Conservation (phyloP, 2,329 filamentous ascomycete species). For the Aspergillus fumigatus region DNA sequence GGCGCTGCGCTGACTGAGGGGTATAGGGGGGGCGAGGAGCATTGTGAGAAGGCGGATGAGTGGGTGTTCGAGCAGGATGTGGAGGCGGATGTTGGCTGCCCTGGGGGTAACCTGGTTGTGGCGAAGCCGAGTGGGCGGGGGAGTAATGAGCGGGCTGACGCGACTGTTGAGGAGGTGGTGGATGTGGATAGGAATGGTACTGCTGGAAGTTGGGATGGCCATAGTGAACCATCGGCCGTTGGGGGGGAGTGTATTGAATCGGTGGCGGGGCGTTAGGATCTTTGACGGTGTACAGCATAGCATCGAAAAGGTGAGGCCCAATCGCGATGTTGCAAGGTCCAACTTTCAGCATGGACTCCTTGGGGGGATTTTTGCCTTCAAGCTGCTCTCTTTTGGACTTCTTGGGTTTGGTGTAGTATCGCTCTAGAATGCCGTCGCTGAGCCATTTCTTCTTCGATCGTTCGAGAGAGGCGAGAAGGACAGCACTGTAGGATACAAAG, state of each 20-base stretch:
- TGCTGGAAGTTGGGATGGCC: constrained; percentile 39
- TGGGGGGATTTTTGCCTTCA: constrained; percentile 44
- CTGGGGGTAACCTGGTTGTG: constrained; percentile 23
- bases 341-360: constrained; percentile 51
- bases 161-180: constrained; percentile 22
- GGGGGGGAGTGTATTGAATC: constrained; percentile 35
- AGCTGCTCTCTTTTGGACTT: constrained; percentile 50
- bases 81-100: constrained; percentile 20
- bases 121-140: constrained; percentile 22
- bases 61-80: constrained; percentile 11
- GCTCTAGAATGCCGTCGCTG: constrained; percentile 50
- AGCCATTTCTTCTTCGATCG: constrained; percentile 57
- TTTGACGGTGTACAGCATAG: constrained; percentile 53
- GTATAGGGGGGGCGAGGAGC: constrained; percentile 18
- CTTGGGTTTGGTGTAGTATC: constrained; percentile 56
- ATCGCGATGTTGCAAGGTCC: constrained; percentile 57
- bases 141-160: constrained; percentile 24
- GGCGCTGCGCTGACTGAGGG: constrained; percentile 24
- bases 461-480: constrained; percentile 54
- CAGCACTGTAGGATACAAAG: constrained; percentile 40
- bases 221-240: constrained; percentile 42
- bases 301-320: constrained; percentile 61
- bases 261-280: constrained; percentile 40
- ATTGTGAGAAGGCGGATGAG: constrained; percentile 10
- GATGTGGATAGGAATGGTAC: constrained; percentile 36